Base-by-base conservation (phyloP, 2,329 filamentous ascomycete genomes). In the Leptographium lundbergii region DNA sequence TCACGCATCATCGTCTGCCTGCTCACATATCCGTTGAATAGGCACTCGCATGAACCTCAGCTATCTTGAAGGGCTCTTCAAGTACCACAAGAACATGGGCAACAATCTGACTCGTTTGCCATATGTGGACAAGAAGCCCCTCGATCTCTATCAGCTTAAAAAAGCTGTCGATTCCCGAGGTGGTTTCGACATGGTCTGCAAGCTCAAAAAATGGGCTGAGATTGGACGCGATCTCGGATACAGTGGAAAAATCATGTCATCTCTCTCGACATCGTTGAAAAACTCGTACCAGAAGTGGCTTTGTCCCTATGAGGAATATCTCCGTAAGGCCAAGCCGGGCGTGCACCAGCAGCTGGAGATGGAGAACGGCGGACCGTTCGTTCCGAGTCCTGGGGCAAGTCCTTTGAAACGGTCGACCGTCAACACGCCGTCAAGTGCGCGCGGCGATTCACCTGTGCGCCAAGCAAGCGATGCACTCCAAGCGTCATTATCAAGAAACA, bases 241-340 rank as follows among this genome's bases (percentile, higher is more conserved):
- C 73, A 97, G 92, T 69, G 94, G 94, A 69, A 99, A 99, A 76
- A 99, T 99, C 63, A 99, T 99, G 94, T 97, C 92, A 2, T 97
- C 94, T 10, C 76, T 99, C 54, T 99, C 94, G 6, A 99, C 94
- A 0, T 97, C 94, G 6, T 80, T 99, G 50, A 99, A 97, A 71
- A 99, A 99, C 71, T 97, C 94, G 0, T 99, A 95, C 67, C 91
- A 96, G 70, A 86, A 92, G 73, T 99, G 94, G 89, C 84, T 99
- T 4, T 89, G 91, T 68, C 94, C 94, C 0, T 99, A 97, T 67
- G 94, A 99, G 72, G 91, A 97, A 63, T 99, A 96, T 69, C 76
- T 99, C 51, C 83, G 88, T 57, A 77, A 92, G 17, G 92, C 90
- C 57, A 97, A 96, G 70, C 94, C 94, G 3, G 89, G 91, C 34